Conservation (phyloP, 2,329 filamentous ascomycete genomes). For the Stachybotrys chartarum region DNA sequence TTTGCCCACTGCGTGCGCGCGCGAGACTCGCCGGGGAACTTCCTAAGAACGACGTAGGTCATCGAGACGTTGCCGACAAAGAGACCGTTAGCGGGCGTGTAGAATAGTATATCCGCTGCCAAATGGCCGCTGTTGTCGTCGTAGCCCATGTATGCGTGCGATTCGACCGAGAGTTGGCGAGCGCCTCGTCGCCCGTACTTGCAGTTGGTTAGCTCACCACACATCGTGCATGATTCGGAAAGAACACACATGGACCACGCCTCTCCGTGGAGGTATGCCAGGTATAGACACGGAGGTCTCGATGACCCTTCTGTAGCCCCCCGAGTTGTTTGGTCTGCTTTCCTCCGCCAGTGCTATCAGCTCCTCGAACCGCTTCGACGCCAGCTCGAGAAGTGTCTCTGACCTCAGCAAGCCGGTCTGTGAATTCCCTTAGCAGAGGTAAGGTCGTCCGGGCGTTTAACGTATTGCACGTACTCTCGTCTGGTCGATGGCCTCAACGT, state of each 20-base stretch:
- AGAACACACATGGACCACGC: constrained; percentile 13
- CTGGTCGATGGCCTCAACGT: not conserved
- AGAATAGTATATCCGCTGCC: not conserved
- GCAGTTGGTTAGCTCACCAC: not conserved
- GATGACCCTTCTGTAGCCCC: not conserved
- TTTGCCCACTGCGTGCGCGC: not conserved
- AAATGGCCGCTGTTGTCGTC: not conserved
- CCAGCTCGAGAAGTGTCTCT: not conserved
- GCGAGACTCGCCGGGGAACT: constrained; percentile 7
- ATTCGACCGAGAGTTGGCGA: not conserved
- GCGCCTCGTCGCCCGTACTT: not conserved
- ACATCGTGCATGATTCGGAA: not conserved
- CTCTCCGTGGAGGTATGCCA: constrained; percentile 6
- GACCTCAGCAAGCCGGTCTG: not conserved
- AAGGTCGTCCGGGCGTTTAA: not conserved
- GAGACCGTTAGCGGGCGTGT: not conserved
- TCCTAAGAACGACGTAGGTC: not conserved
- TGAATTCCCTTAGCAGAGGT: not conserved
- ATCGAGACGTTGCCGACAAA: constrained; percentile 2
- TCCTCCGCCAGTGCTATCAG: constrained; percentile 2
- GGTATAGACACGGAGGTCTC: constrained; percentile 7
- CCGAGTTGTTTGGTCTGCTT: constrained; percentile 1
- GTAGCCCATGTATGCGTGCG: not conserved
- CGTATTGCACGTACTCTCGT: not conserved
- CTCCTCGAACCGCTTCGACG: constrained; percentile 5